Percentiles rank a stretch among this genome's conserved stretches.
Conservation (phyloP, 2,329 filamentous ascomycete species). For the Magnaporthiopsis incrustans region DNA sequence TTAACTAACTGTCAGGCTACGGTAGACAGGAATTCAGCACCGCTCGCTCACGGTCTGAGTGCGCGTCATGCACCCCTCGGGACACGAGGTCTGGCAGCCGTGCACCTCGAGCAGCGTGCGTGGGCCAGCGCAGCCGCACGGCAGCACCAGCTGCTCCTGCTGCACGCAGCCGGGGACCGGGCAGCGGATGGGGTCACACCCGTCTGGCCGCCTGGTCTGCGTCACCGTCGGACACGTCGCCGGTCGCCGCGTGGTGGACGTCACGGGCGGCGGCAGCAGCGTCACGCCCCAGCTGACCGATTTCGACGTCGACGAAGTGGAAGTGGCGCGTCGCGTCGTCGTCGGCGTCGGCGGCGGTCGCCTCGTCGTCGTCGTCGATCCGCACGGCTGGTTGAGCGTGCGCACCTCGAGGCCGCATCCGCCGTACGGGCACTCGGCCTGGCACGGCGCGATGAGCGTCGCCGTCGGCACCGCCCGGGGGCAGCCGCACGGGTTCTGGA, state of each 20-base stretch:
- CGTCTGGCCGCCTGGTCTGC: too few relatives aligned
- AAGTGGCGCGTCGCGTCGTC: constrained; percentile 17
- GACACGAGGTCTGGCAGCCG: too few relatives aligned
- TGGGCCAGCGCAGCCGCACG: too few relatives aligned
- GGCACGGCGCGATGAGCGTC: constrained; percentile 20
- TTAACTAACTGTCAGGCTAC: too few relatives aligned
- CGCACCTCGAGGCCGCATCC: constrained; percentile 20
- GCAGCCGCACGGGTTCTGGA: constrained; percentile 21
- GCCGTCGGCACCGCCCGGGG: constrained; percentile 19
- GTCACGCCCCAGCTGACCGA: constrained; percentile 19
- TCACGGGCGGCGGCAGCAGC: constrained; percentile 14
- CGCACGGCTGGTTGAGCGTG: constrained; percentile 15
- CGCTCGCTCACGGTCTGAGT: too few relatives aligned
- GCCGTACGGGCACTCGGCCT: constrained; percentile 20
- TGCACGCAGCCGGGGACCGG: too few relatives aligned
- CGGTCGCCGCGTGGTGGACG: not conserved
- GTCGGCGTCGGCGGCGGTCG: constrained; percentile 11
- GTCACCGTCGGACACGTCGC: constrained; percentile 18
- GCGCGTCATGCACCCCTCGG: too few relatives aligned
- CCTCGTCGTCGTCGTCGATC: not conserved
- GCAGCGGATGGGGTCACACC: too few relatives aligned
- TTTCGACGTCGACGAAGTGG: constrained; percentile 15
- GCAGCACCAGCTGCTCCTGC: too few relatives aligned
- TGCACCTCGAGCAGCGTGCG: too few relatives aligned
- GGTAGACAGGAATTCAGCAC: too few relatives aligned